Conservation (phyloP, 768 basidiomycete genomes). For the Rickenella mellea region DNA sequence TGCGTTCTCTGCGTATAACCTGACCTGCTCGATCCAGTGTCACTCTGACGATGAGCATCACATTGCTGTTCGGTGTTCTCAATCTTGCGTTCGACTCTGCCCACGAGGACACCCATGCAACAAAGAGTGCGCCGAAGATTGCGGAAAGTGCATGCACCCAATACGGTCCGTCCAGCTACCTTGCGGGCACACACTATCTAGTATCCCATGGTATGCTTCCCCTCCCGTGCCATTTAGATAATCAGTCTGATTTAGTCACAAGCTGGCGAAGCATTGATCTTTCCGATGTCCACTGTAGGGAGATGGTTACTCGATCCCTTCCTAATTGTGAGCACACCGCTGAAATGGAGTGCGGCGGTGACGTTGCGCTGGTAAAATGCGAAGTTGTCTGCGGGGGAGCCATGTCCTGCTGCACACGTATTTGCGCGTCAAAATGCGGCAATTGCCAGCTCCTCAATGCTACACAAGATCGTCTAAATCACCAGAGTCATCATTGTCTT, state of each 20-base stretch:
- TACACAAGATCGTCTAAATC: conserved; percentile 20
- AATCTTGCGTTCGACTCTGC: conserved; percentile 44
- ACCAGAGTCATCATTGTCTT: conserved; percentile 40
- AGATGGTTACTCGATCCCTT: conserved; percentile 33
- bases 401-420: conserved; percentile 45
- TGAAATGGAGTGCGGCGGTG: conserved; percentile 34
- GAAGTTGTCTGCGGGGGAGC: conserved; percentile 27
- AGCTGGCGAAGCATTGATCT: conserved; percentile 41
- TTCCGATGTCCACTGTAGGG: conserved; percentile 31
- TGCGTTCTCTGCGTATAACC: background rate
- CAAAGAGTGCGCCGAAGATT: conserved; percentile 38
- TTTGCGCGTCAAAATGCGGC: conserved; percentile 39
- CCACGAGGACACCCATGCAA: conserved; percentile 48
- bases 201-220: conserved; percentile 39
- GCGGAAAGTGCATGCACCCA: conserved; percentile 43
- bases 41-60: conserved; percentile 54
- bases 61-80: conserved; percentile 32
- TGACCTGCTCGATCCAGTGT: conserved; percentile 28
- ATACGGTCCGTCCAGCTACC: conserved; percentile 38
- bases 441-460: conserved; percentile 30
- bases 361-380: conserved; percentile 33
- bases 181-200: conserved; percentile 41
- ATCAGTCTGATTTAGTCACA: background rate
- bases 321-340: conserved; percentile 45
- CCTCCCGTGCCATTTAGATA: background rate